Evolutionary conservation across 208 protist species (phyloP).

Genomic region (Leishmania aethiopica): DNA sequence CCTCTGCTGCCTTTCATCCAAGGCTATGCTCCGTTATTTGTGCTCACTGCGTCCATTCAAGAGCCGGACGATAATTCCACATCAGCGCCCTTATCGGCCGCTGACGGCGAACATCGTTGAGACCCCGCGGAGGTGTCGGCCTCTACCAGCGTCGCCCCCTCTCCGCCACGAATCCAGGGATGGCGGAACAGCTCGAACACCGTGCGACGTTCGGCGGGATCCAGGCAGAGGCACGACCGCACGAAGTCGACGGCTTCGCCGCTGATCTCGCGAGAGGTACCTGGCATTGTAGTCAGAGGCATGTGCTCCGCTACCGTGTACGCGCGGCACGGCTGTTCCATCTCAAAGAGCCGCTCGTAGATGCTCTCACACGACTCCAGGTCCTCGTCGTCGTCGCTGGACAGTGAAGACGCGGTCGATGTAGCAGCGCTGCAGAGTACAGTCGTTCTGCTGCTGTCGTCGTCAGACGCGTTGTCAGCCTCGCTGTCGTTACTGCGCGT

Average conservation of each 20-base stretch:
- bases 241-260: slow-evolving; percentile 65
- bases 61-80: not conserved
- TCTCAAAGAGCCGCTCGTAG: slow-evolving; percentile 33
- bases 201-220: slow-evolving; percentile 44
- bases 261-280: slow-evolving; percentile 30
- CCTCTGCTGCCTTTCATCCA: not conserved
- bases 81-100: not conserved
- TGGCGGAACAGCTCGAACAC: slow-evolving; percentile 59
- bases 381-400: not conserved
- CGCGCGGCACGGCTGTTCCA: slow-evolving; percentile 18
- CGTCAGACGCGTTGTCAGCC: not conserved
- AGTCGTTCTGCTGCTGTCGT: not conserved
- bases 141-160: too few species aligned
- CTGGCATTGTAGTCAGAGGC: slow-evolving; percentile 3
- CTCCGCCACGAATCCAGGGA: slow-evolving; percentile 49
- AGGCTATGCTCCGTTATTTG: not conserved
- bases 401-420: not conserved
- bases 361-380: slow-evolving; percentile 16
- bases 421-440: not conserved
- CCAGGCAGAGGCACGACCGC: slow-evolving; percentile 41
- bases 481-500: not conserved
- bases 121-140: not conserved
- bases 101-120: not conserved
- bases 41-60: not conserved
- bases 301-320: slow-evolving; percentile 22